Conservation (phyloP, 2,329 filamentous ascomycete genomes). For the Penicillium rolfsii region DNA sequence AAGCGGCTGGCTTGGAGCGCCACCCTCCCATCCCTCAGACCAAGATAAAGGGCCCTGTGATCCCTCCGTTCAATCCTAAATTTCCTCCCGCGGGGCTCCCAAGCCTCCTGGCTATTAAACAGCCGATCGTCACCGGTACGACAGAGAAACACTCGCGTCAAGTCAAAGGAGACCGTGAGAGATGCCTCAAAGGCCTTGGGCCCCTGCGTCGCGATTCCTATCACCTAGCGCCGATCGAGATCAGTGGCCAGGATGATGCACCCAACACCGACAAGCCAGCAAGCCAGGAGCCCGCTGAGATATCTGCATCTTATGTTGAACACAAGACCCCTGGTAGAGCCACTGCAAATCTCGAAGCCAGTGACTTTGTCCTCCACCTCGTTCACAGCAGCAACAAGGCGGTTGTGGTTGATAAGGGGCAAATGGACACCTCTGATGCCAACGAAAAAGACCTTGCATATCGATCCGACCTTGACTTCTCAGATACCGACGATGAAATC, state of each 20-base stretch:
- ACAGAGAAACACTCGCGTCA: slow-evolving; percentile 2
- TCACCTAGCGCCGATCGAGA: slow-evolving; percentile 21
- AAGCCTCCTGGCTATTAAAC: slow-evolving; percentile 28
- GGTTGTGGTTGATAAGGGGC: slow-evolving; percentile 17
- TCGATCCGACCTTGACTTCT: slow-evolving; percentile 8
- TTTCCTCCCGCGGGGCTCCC: slow-evolving; percentile 49
- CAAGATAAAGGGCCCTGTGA: slow-evolving; percentile 5
- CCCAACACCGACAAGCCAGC: neutral
- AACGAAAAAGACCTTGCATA: neutral
- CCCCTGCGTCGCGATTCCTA: slow-evolving; percentile 13
- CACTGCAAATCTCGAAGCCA: slow-evolving; percentile 18
- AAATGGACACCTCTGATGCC: neutral
- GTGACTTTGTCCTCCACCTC: slow-evolving; percentile 35
- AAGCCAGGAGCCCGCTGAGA: neutral
- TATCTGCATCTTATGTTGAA: neutral
- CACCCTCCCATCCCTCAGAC: neutral
- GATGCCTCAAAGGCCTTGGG: slow-evolving; percentile 1
- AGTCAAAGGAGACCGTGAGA: slow-evolving; percentile 1
- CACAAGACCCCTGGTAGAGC: neutral
- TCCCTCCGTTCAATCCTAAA: slow-evolving; percentile 40
- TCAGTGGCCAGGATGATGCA: neutral
- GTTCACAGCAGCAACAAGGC: slow-evolving; percentile 37
- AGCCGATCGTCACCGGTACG: neutral
- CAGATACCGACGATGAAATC: slow-evolving; percentile 29
- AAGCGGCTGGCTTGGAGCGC: neutral